These are phyloP conservation scores for Kodamaea lidongshanica DNA, from an alignment of 805 yeast genomes.

Conservation along the genomic window DNA sequence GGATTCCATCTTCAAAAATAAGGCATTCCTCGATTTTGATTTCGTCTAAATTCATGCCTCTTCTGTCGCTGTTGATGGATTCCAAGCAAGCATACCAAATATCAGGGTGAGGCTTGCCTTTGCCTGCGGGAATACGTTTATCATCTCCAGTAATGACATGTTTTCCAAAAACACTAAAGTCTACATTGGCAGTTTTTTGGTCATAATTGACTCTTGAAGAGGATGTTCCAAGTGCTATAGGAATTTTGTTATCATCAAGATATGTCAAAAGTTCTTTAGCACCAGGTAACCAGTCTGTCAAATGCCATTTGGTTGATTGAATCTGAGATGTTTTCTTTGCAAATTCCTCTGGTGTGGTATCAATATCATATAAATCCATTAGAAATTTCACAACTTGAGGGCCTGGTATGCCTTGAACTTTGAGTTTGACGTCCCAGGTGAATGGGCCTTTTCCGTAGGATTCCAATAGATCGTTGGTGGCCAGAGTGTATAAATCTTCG, in stretches of 20 bases:
- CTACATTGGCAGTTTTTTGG: constrained; percentile 68
- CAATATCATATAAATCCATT: constrained; percentile 62
- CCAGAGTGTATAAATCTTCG: constrained; percentile 84
- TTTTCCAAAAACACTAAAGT: constrained; percentile 41
- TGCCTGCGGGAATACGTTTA: constrained; percentile 69
- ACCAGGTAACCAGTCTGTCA: constrained; percentile 72
- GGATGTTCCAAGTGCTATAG: constrained; percentile 89
- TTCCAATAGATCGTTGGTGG: constrained; percentile 59
- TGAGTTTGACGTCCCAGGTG: constrained; percentile 85
- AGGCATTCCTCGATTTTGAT: constrained; percentile 74
- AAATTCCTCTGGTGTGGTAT: constrained; percentile 60
- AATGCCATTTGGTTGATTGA: constrained; percentile 60
- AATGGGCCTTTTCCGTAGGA: constrained; percentile 70
- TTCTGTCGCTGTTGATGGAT: constrained; percentile 54
- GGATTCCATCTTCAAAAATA: constrained; percentile 92
- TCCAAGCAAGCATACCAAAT: constrained; percentile 82
- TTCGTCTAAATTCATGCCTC: constrained; percentile 31
- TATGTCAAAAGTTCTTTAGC: constrained; percentile 62
- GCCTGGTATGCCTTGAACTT: constrained; percentile 90
- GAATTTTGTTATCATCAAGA: constrained; percentile 49
- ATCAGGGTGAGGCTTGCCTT: constrained; percentile 92
- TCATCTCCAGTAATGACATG: constrained; percentile 88
- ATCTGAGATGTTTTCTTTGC: constrained; percentile 44
- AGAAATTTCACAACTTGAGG: constrained; percentile 60
- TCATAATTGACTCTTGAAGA: constrained; percentile 56